phyloP scores from a whole-genome alignment of 768 basidiomycete species.

The Hygrophorus pudorinus region DNA sequence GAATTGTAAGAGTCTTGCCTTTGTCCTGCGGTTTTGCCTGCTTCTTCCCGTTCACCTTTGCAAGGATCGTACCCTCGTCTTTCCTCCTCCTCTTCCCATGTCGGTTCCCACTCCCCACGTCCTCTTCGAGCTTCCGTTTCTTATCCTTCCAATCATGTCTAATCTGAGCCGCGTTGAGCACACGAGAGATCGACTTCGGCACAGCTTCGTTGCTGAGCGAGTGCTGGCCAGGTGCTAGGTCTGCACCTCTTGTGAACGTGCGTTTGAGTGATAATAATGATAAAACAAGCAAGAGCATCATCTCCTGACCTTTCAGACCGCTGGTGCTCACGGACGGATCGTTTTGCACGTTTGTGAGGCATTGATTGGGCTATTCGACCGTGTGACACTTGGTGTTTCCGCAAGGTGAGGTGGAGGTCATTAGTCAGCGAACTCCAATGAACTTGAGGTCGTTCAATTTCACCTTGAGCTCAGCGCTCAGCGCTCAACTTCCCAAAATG shows the following conservation, averaged over 20 bases:
- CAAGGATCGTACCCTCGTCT: conserved; percentile 11
- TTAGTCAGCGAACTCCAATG: too few species aligned
- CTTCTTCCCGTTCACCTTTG: conserved; percentile 11
- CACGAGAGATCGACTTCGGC: conserved; percentile 58
- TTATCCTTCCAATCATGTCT: conserved; percentile 44
- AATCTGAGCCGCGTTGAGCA: conserved; percentile 53
- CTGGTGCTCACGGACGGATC: conserved; percentile 33
- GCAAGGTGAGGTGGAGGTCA: too few species aligned
- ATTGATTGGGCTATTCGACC: too few species aligned
- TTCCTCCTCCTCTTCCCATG: conserved; percentile 26
- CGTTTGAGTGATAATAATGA: background rate
- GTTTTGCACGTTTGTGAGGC: conserved; percentile 62
- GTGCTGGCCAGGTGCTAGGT: conserved; percentile 37
- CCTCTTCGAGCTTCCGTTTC: conserved; percentile 29
- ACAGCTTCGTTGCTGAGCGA: conserved; percentile 44
- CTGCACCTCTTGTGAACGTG: conserved; percentile 29
- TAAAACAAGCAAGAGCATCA: background rate
- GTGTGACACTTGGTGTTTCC: too few species aligned
- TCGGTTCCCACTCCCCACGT: conserved; percentile 12
- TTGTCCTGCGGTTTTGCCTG: conserved; percentile 18
- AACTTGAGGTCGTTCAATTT: too few species aligned
- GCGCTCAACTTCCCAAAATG: too few species aligned
- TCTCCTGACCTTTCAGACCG: conserved; percentile 31
- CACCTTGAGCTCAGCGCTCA: too few species aligned
- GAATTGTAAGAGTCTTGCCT: conserved; percentile 30